phyloP scores from a whole-genome alignment of 352 stramenopile genomes.

The Phytophthora ramorum region DNA sequence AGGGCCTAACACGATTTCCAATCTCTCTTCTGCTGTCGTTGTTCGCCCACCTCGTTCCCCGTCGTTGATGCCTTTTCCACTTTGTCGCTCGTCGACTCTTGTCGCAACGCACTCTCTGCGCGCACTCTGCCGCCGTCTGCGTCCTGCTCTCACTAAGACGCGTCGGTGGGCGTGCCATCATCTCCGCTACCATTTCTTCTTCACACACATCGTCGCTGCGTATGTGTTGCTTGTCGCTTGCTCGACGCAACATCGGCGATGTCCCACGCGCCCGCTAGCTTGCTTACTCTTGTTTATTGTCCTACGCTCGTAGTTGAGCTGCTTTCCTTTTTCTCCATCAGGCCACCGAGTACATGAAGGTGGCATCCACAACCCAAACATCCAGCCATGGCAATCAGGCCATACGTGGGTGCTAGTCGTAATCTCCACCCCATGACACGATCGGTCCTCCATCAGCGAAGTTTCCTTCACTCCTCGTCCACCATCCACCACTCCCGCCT shows the following conservation, averaged over 20 bases:
- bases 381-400: constrained; percentile 1
- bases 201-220: constrained; percentile 6
- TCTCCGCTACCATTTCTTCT: not conserved
- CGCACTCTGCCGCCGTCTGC: not conserved
- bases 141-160: constrained; percentile 1
- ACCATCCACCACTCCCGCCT: not conserved
- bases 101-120: constrained; percentile 1
- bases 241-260: not conserved
- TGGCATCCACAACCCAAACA: constrained; percentile 22
- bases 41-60: not conserved
- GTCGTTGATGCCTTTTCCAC: not conserved
- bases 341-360: not conserved
- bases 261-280: not conserved
- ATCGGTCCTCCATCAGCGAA: constrained; percentile 4
- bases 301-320: not conserved
- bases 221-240: constrained; percentile 5
- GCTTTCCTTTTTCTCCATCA: constrained; percentile 6
- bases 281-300: not conserved
- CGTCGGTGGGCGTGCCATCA: too few relatives aligned
- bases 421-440: not conserved
- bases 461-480: constrained; percentile 4
- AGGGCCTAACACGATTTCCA: constrained; percentile 8
- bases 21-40: constrained; percentile 4
- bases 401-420: not conserved
- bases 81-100: constrained; percentile 14